These are phyloP conservation scores for Sarcomyxa edulis DNA, from an alignment of 768 basidiomycete species.

Conservation along the genomic window DNA sequence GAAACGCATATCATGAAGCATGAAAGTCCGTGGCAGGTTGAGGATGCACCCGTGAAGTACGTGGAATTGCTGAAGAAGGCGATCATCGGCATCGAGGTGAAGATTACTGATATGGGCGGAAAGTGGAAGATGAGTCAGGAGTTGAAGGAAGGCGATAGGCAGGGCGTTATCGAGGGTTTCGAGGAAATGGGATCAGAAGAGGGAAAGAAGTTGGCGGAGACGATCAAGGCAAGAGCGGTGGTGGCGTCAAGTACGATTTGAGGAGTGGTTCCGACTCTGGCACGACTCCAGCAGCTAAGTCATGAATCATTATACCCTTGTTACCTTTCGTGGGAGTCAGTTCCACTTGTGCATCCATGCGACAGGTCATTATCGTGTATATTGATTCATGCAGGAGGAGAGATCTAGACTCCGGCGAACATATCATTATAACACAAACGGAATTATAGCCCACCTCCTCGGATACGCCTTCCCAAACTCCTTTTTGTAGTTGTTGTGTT, in stretches of 20 bases:
- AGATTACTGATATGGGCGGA: slow-evolving; percentile 15
- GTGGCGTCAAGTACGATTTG: too few species aligned
- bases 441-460: slow-evolving; percentile 74
- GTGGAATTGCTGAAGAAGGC: slow-evolving; percentile 18
- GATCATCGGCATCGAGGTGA: slow-evolving; percentile 19
- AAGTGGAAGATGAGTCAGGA: slow-evolving; percentile 22
- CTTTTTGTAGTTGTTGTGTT: slow-evolving; percentile 84
- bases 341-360: too few species aligned
- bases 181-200: slow-evolving; percentile 12
- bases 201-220: slow-evolving; percentile 12
- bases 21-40: slow-evolving; percentile 13
- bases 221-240: too few species aligned
- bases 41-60: slow-evolving; percentile 16
- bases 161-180: slow-evolving; percentile 16
- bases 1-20: slow-evolving; percentile 12
- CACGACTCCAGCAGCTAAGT: too few species aligned
- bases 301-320: too few species aligned
- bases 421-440: slow-evolving; percentile 49
- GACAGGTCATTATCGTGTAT: too few species aligned
- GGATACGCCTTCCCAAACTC: slow-evolving; percentile 91
- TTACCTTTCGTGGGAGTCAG: too few species aligned
- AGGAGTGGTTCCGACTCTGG: too few species aligned
- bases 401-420: too few species aligned
- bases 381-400: too few species aligned
- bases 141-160: slow-evolving; percentile 13